Base-by-base conservation (phyloP, 176 grass and related monocot species). In the Lolium rigidum region DNA sequence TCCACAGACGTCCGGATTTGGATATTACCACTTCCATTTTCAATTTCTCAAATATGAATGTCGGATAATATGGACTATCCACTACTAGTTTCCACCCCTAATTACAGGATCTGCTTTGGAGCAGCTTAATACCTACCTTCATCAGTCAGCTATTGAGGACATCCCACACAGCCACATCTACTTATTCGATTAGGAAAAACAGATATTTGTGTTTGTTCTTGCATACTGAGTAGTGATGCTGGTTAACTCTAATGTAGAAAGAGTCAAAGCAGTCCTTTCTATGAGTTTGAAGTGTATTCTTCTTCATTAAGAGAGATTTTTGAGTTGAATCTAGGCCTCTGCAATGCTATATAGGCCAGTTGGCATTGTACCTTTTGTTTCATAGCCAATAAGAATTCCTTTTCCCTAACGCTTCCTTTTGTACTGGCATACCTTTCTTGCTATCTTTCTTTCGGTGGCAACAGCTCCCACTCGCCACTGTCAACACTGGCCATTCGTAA, bases 131-230 rank as follows among this genome's bases (percentile, higher is more conserved):
- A 62, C 38, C 64, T 96, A 87, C 70, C 67, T 96, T 39, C 78
- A 99, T n/a, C 83, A 63, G 54, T 91, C 94, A 31, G 88, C 97
- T 54, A 96, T 90, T 87, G 86, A 94, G 97, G 96, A 99, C 35
- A 92, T 89, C 43, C 37, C 72, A 1, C 59, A 17, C 58, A 16
- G 15, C 52, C 76, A 62, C 16, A 51, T 76, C 24, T 78, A 69
- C 15, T 20, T 9, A 20, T n/a, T 80, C 5, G 55, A 26, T n/a
- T 44, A 47, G 21, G 21, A 26, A 76, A 64, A 64, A 28, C 4
- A 64, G 13, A 74, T 78, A 38, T 55, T 48, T 82, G 60, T 68
- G 74, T 0, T 47, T 47, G 4, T 39, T 80, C 49, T 80, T 38
- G 20, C 9, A 1, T 28, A 80, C 20, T 63, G 52, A 26, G 46